Conservation (phyloP, 2,329 filamentous ascomycete species). For the Pseudopithomyces chartarum region DNA sequence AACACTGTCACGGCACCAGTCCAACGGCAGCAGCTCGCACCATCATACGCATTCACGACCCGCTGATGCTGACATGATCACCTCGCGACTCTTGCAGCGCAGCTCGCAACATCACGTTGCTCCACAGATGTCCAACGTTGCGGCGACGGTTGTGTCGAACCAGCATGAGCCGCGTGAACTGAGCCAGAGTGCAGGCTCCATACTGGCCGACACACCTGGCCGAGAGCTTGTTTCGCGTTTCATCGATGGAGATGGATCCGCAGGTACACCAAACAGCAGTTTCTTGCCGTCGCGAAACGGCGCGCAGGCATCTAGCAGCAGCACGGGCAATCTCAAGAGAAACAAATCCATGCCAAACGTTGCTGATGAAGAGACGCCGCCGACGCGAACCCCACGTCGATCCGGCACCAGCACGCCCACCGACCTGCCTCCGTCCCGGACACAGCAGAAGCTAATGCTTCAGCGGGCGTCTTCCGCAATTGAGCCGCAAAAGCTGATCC, state of each 20-base stretch:
- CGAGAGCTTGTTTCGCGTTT: slow-evolving; percentile 52
- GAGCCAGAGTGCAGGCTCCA: slow-evolving; percentile 45
- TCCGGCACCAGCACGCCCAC: slow-evolving; percentile 48
- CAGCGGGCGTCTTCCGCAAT: slow-evolving; percentile 75
- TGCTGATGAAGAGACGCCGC: slow-evolving; percentile 32
- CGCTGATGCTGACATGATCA: slow-evolving; percentile 68
- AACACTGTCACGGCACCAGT: slow-evolving; percentile 24
- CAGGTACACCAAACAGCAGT: slow-evolving; percentile 46
- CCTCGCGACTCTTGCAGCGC: slow-evolving; percentile 69
- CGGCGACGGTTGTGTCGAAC: slow-evolving; percentile 55
- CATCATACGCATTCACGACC: slow-evolving; percentile 43
- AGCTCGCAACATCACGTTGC: slow-evolving; percentile 65
- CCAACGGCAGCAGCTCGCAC: slow-evolving; percentile 39
- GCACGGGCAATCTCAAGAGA: slow-evolving; percentile 39
- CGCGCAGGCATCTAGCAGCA: slow-evolving; percentile 21
- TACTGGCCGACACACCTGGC: slow-evolving; percentile 47
- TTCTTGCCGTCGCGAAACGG: slow-evolving; percentile 40
- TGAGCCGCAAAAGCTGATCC: slow-evolving; percentile 61
- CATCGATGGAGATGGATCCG: slow-evolving; percentile 48
- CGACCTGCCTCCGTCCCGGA: slow-evolving; percentile 61
- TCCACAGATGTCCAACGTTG: slow-evolving; percentile 68
- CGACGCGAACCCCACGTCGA: slow-evolving; percentile 31
- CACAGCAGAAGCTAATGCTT: slow-evolving; percentile 76
- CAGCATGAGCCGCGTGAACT: slow-evolving; percentile 40
- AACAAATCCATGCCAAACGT: slow-evolving; percentile 48